phyloP scores from a whole-genome alignment of 2,329 filamentous ascomycete species.

The Septoria linicola region DNA sequence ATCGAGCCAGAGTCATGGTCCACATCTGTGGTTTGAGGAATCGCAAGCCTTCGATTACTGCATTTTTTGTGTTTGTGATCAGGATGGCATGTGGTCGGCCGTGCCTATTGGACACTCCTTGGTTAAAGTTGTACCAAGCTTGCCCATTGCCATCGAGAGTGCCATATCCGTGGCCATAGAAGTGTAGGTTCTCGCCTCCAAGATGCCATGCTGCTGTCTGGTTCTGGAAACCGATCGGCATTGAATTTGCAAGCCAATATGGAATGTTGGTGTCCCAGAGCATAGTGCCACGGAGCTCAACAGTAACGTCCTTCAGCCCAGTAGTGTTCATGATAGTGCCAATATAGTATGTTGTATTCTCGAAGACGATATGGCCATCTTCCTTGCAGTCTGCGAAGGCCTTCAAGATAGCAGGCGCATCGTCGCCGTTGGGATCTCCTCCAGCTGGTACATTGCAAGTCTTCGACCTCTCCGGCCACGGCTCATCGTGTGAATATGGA shows the following conservation, averaged over 20 bases:
- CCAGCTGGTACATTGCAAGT: conserved; percentile 26
- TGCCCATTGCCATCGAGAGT: conserved; percentile 61
- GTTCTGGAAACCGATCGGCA: conserved; percentile 57
- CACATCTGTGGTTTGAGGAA: conserved; percentile 59
- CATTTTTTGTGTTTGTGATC: conserved; percentile 51
- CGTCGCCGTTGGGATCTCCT: conserved; percentile 40
- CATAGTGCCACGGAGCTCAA: conserved; percentile 51
- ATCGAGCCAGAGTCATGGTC: conserved; percentile 53
- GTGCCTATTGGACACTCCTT: conserved; percentile 26
- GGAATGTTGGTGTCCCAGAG: conserved; percentile 46
- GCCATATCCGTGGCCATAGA: conserved; percentile 53
- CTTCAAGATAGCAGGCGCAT: conserved; percentile 53
- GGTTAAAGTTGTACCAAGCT: conserved; percentile 53
- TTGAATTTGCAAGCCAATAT: conserved; percentile 55
- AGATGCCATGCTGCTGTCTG: conserved; percentile 57
- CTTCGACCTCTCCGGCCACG: conserved; percentile 28
- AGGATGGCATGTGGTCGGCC: conserved; percentile 54
- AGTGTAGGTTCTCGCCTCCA: conserved; percentile 53
- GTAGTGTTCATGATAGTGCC: conserved; percentile 38
- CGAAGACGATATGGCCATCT: conserved; percentile 54
- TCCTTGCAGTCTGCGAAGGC: conserved; percentile 54
- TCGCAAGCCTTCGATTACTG: conserved; percentile 48
- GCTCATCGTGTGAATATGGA: conserved; percentile 26
- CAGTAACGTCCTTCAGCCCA: conserved; percentile 47
- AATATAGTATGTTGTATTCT: conserved; percentile 47